Evolutionary conservation across 2,329 filamentous ascomycete genomes (phyloP), one percentile per base, ranked within the genome.

Genomic region (Monosporascus ibericus): DNA sequence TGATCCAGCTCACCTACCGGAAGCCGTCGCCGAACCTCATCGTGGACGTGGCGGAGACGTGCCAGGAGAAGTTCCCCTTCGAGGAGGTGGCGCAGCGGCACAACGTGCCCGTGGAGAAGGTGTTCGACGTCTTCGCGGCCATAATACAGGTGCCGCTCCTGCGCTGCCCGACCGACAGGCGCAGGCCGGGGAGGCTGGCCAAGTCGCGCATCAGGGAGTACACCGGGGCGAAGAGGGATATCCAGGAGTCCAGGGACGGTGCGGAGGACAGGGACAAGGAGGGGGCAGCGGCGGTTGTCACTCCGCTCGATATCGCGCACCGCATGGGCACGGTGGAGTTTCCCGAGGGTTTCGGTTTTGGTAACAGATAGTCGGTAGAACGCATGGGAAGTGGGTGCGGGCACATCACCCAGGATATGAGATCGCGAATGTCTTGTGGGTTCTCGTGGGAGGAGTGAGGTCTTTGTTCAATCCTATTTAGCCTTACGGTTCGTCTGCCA

Each of bases 1-100:
- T 67, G 22, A 62, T 62, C 27, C 61, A 64, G 25, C 59, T 60
- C 3, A 67, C 58, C 34, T 65, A 67, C 42, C 67, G 66, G 25
- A 73, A 71, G 52, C 69, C 66, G 38, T 69, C 63, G 22, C 63
- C 63, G 2, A 68, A 66, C 52, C 67, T 76, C 24, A 72, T 77
- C 38, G 72, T 77, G 24, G 76, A 79, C 59, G 71, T 79, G 22
- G 75, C 75, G 4, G 72, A 78, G 59, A 77, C 75, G 0, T 73
- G 73, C 44, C 70, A 76, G 58, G 68, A 70, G 48, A 63, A 63
- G 3, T 76, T 78, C 48, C 76, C 76, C 4, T 77, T 76, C 48
- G 69, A 69, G 4, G 69, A 70, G 34, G 68, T 79, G 4, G 76
- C 76, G 2, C 66, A 69, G 49, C 68, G 75, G 20, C 75, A 79